Evolutionary conservation across 2,329 filamentous ascomycete genomes (phyloP).

Genomic region (Penicillium sp.): DNA sequence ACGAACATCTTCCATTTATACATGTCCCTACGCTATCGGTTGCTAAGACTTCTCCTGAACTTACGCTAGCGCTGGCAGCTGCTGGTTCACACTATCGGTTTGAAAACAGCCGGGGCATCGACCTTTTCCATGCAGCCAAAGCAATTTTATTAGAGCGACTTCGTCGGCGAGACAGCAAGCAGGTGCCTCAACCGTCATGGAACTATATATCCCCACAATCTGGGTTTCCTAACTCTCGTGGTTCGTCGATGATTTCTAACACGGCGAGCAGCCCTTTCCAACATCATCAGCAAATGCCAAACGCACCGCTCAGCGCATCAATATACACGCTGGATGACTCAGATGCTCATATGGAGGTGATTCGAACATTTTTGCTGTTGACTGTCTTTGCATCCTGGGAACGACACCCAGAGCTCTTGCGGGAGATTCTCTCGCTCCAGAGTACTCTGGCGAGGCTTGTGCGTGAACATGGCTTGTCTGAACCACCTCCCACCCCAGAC

Average conservation of each 20-base stretch:
- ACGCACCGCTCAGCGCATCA: slow-evolving; percentile 34
- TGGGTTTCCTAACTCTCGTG: slow-evolving; percentile 42
- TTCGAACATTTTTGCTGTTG: slow-evolving; percentile 53
- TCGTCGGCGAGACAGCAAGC: slow-evolving; percentile 50
- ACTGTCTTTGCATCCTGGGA: slow-evolving; percentile 63
- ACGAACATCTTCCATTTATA: slow-evolving; percentile 54
- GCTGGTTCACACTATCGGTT: slow-evolving; percentile 52
- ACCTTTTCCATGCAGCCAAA: slow-evolving; percentile 59
- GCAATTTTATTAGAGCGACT: slow-evolving; percentile 55
- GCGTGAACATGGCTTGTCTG: slow-evolving; percentile 53
- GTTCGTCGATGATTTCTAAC: slow-evolving; percentile 45
- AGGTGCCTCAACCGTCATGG: slow-evolving; percentile 45
- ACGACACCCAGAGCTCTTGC: slow-evolving; percentile 56
- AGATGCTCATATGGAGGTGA: slow-evolving; percentile 51
- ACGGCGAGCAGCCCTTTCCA: slow-evolving; percentile 47
- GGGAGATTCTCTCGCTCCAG: slow-evolving; percentile 58
- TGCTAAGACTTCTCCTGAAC: slow-evolving; percentile 47
- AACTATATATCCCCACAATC: slow-evolving; percentile 41
- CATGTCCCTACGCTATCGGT: slow-evolving; percentile 51
- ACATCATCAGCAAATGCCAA: slow-evolving; percentile 35
- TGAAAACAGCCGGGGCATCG: slow-evolving; percentile 53
- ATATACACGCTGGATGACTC: slow-evolving; percentile 43
- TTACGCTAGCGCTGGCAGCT: slow-evolving; percentile 53
- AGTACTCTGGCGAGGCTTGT: slow-evolving; percentile 58
- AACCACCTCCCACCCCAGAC: slow-evolving; percentile 33